These are phyloP conservation scores for Picochlorum sp. DNA, from an alignment of 139 green algal species.

Conservation along the genomic window DNA sequence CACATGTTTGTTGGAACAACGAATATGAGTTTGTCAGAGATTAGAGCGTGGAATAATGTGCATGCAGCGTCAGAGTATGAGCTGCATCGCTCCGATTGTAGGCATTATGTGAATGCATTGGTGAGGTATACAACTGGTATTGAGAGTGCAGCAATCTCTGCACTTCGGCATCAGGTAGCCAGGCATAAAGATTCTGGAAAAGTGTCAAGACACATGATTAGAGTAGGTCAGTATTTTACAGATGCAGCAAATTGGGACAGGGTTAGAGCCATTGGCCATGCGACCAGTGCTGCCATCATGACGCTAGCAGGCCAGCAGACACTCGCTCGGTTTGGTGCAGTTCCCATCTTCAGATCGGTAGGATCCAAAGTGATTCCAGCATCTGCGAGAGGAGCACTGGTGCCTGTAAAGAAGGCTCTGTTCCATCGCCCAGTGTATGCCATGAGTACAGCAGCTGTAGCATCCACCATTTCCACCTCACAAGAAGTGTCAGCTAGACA, in stretches of 20 bases:
- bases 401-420: constrained; percentile 11
- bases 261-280: constrained; percentile 23
- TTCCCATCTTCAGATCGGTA: constrained; percentile 4
- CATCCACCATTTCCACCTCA: constrained; percentile 13
- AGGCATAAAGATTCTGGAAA: not conserved
- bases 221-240: constrained; percentile 35
- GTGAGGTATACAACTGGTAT: constrained; percentile 51
- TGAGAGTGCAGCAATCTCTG: constrained; percentile 22
- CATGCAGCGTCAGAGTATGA: constrained; percentile 33
- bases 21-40: constrained; percentile 38
- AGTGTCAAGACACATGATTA: constrained; percentile 20
- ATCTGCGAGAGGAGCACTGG: constrained; percentile 4
- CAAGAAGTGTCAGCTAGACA: not conserved
- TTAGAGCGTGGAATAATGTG: constrained; percentile 41
- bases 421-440: constrained; percentile 12
- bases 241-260: constrained; percentile 43
- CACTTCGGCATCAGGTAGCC: constrained; percentile 4
- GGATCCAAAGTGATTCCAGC: constrained; percentile 3
- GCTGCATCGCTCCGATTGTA: constrained; percentile 54
- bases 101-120: constrained; percentile 56
- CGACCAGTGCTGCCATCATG: constrained; percentile 8
- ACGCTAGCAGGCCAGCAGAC: constrained; percentile 18
- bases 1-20: constrained; percentile 51
- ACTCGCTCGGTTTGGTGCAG: constrained; percentile 6
- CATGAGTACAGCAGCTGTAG: constrained; percentile 19